Percentiles rank a stretch among this genome's conserved stretches.
Evolutionary conservation across 2,329 filamentous ascomycete species (phyloP).

Genomic region (Alternaria consortialis): DNA sequence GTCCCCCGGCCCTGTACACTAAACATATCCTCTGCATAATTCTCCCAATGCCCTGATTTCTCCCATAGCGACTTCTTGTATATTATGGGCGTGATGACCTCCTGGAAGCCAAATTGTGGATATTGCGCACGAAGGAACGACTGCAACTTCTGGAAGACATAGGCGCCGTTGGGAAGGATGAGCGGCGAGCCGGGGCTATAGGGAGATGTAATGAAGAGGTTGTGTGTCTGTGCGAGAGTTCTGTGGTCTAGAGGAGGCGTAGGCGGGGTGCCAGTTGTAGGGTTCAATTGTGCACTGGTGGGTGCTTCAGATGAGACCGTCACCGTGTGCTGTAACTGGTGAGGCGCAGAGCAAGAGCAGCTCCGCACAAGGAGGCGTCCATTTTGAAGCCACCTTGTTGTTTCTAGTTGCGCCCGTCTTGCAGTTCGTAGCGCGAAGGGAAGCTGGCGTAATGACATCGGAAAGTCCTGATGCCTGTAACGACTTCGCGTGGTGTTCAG

Average conservation of each 20-base stretch:
- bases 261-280: slow-evolving; percentile 45
- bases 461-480: slow-evolving; percentile 30
- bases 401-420: slow-evolving; percentile 17
- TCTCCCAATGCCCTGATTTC: slow-evolving; percentile 85
- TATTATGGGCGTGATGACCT: slow-evolving; percentile 89
- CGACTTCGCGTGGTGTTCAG: slow-evolving; percentile 19
- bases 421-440: slow-evolving; percentile 23
- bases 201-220: slow-evolving; percentile 79
- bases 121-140: slow-evolving; percentile 86
- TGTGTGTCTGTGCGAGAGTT: slow-evolving; percentile 64
- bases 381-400: slow-evolving; percentile 12
- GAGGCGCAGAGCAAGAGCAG: slow-evolving; percentile 49
- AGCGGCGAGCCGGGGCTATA: slow-evolving; percentile 89
- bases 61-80: slow-evolving; percentile 91
- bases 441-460: slow-evolving; percentile 45
- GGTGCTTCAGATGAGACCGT: slow-evolving; percentile 26
- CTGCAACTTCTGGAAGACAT: slow-evolving; percentile 84
- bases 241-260: slow-evolving; percentile 60
- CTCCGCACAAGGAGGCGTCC: slow-evolving; percentile 24
- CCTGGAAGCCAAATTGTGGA: slow-evolving; percentile 82
- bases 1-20: slow-evolving; percentile 70
- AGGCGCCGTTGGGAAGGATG: slow-evolving; percentile 81
- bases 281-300: slow-evolving; percentile 37
- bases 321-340: slow-evolving; percentile 36
- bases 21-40: slow-evolving; percentile 94